These are phyloP conservation scores for Psilocybe azurescens DNA, from an alignment of 768 basidiomycete genomes.

Conservation along the genomic window DNA sequence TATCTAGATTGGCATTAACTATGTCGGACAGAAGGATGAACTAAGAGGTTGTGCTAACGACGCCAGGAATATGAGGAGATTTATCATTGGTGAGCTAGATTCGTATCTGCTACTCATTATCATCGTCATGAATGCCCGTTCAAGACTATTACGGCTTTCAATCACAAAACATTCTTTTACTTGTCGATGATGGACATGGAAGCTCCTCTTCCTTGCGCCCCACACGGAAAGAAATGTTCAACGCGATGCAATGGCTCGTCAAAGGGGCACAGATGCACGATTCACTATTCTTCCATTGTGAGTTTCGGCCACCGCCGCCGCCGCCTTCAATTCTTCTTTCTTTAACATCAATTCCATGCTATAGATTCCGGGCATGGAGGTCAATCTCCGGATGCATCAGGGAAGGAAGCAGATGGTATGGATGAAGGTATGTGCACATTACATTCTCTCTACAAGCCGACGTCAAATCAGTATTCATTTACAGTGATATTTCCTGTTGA, in stretches of 20 bases:
- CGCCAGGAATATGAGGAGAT: slow-evolving; percentile 68
- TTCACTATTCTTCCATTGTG: slow-evolving; percentile 81
- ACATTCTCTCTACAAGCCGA: not conserved
- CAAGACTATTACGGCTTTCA: slow-evolving; percentile 54
- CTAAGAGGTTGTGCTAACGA: slow-evolving; percentile 88
- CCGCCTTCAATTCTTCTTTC: not conserved
- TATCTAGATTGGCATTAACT: slow-evolving; percentile 79
- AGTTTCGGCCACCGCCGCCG: slow-evolving; percentile 17
- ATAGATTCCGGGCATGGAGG: slow-evolving; percentile 94
- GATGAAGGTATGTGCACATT: slow-evolving; percentile 63
- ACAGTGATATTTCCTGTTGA: slow-evolving; percentile 90
- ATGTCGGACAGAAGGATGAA: slow-evolving; percentile 64
- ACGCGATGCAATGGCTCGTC: slow-evolving; percentile 66
- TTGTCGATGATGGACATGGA: slow-evolving; percentile 60
- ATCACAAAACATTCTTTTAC: slow-evolving; percentile 69
- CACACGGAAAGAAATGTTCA: slow-evolving; percentile 52
- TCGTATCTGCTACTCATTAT: slow-evolving; percentile 1
- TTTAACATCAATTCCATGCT: not conserved
- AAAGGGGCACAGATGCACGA: slow-evolving; percentile 70
- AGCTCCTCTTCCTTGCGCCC: slow-evolving; percentile 42
- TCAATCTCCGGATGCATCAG: slow-evolving; percentile 76
- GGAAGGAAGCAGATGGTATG: slow-evolving; percentile 78
- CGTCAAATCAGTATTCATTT: not conserved
- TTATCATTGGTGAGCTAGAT: slow-evolving; percentile 57
- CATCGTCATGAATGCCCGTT: not conserved